A percentile compares a stretch with the other conserved stretches of the same genome.
phyloP scores from a whole-genome alignment of 208 protist genomes.

The Sergeia podlipaevii region DNA sequence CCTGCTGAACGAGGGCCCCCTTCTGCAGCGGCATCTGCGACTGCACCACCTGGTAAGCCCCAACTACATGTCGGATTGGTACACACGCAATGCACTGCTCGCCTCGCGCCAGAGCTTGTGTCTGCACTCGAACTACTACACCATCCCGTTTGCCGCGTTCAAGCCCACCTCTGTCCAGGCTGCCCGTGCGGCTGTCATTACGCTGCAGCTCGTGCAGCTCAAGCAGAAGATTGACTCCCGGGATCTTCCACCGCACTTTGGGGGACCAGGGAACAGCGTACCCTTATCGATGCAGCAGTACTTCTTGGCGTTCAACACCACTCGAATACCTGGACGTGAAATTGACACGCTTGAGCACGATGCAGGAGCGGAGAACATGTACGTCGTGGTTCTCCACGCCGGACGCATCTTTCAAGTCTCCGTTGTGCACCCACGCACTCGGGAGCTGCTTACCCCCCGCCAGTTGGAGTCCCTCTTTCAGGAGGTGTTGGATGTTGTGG shows the following conservation, averaged over 20 bases:
- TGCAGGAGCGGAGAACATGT: slow-evolving; percentile 33
- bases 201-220: slow-evolving; percentile 57
- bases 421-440: slow-evolving; percentile 41
- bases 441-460: slow-evolving; percentile 44
- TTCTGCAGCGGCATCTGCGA: slow-evolving; percentile 65
- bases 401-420: slow-evolving; percentile 63
- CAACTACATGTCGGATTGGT: slow-evolving; percentile 90
- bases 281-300: slow-evolving; percentile 89
- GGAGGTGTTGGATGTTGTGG: slow-evolving; percentile 30
- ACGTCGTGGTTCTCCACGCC: slow-evolving; percentile 74
- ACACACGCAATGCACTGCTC: slow-evolving; percentile 87
- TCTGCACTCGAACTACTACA: slow-evolving; percentile 91
- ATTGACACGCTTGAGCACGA: slow-evolving; percentile 58
- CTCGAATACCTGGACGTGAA: slow-evolving; percentile 80
- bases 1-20: slow-evolving; percentile 59
- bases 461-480: slow-evolving; percentile 50
- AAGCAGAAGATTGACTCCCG: slow-evolving; percentile 59
- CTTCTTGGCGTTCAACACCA: slow-evolving; percentile 73
- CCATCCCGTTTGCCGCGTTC: slow-evolving; percentile 50
- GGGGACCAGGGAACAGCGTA: slow-evolving; percentile 34
- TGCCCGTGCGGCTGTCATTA: slow-evolving; percentile 59
- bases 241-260: slow-evolving; percentile 53
- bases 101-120: slow-evolving; percentile 60
- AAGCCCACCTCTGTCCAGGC: slow-evolving; percentile 41
- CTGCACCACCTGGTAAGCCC: slow-evolving; percentile 57